Evolutionary conservation across 2,329 filamentous ascomycete genomes (phyloP), one percentile per base, ranked within the genome.

Genomic region (Curvularia spicifera): DNA sequence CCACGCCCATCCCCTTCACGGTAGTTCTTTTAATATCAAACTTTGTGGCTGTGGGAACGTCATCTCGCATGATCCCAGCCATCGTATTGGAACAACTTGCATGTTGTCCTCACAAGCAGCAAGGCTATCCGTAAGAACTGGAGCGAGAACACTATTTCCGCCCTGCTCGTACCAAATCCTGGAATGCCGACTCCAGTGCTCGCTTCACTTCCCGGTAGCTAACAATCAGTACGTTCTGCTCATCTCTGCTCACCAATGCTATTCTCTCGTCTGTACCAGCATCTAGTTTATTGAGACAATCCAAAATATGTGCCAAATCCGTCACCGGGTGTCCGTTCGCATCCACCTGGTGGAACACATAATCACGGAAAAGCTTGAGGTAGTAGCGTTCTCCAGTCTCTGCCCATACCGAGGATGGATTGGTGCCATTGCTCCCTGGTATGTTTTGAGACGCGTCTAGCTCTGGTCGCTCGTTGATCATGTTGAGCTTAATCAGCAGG

Each of bases 291-390:
- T 96, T 97, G 66, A 99, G 79, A 71, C 90, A 94, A 26, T 85
- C 86, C 45, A 99, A 77, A 63, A 98, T 91, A 78, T 98, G 93
- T 3, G 90, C 94, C 57, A 97, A 81, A 72, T 97, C 91, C 5
- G 96, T 83, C 1, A 93, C 89, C 0, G 95, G 90, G 52, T 91
- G 89, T 13, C 92, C 93, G 56, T 91, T 87, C 29, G 86, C 85
- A 74, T 98, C 93, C 12, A 97, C 93, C 71, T 96, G 93, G 76
- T 99, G 95, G 79, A 98, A 99, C 40, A 97, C 91, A 70, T 96
- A 98, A 78, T 99, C 95, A 49, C 95, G 87, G 82, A 98, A 98
- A 8, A 99, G 84, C 78, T 97, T 97, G 64, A 99, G 83, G 73
- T 91, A 90, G 75, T 97, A 98, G 28, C 93, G 87, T 70, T 97